Base-by-base conservation (phyloP, 495 filamentous ascomycete species). In the Cetradonia linearis region DNA sequence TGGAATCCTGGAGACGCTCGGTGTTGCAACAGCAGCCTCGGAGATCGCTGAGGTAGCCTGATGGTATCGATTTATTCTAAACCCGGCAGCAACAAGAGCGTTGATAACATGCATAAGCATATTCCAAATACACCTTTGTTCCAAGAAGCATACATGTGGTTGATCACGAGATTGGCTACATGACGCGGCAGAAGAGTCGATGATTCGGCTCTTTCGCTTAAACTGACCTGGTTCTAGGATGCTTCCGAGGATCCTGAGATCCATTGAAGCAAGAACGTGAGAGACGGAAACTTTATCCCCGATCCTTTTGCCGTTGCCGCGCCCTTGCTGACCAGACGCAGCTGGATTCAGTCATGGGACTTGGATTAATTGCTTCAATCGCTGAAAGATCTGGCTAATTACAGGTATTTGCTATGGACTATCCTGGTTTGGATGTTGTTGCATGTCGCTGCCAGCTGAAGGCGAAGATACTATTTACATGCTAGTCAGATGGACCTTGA, bases 371-470 rank as follows among this genome's bases (percentile, higher is more conserved):
- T 34, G 27, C 1, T 30, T 33, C 2, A 18, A 54, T 4, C 20
- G 33, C 14, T 54, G 31, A 7, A 34, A 6, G 28, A 54, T n/a
- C n/a, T 10, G 13, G 50, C 10, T 23, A 1, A 5, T 54, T 36
- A 14, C 50, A 54, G 9, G 50, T 3, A 20, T 54, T 18, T 54
- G 33, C 31, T 54, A 31, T 34, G 31, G n/a, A 11, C 30, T 34
- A 10, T n/a, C n/a, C 50, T 30, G 8, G 31, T 20, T 54, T 13
- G 33, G 50, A 25, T 36, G 28, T 20, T 36, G 30, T 18, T 54
- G 50, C 50, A 54, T 54, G 31, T 54, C 31, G 30, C 5, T 25
- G n/a, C n/a, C 30, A 54, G 50, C 50, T 54, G 30, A 54, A 54
- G 31, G 50, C 30, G 33, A 54, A 18, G 50, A 54, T 36, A 13